Conservation (phyloP, 768 basidiomycete species). For the Albatrellus ellisii region DNA sequence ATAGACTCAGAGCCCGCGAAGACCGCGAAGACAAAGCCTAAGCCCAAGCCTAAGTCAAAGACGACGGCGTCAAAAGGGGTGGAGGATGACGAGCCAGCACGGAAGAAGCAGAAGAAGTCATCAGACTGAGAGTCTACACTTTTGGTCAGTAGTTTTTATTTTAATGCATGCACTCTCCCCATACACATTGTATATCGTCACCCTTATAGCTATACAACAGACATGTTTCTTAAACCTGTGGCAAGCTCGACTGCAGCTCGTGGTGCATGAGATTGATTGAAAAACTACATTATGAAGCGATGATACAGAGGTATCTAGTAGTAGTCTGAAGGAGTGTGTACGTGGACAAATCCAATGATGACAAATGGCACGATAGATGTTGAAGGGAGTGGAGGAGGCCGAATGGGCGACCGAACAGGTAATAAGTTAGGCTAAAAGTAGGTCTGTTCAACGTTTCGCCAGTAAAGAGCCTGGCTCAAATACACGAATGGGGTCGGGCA, state of each 20-base stretch:
- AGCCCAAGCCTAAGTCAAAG: conserved; percentile 30
- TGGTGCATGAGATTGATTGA: no score
- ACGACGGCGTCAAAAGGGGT: conserved; percentile 19
- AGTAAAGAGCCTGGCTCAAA: conserved; percentile 74
- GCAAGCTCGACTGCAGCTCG: no score
- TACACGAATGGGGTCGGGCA: conserved; percentile 24
- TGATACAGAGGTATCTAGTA: no score
- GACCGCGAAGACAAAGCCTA: conserved; percentile 28
- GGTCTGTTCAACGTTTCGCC: conserved; percentile 29
- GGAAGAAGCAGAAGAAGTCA: conserved; percentile 25
- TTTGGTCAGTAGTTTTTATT: no score
- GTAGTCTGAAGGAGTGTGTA: neutral
- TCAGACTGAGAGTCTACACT: conserved; percentile 18
- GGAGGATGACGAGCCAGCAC: conserved; percentile 18
- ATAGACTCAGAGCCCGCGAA: conserved; percentile 21
- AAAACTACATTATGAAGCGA: neutral
- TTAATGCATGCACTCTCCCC: no score
- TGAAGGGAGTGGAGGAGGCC: neutral
- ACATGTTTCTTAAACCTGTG: no score
- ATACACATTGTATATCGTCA: no score
- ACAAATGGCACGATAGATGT: neutral
- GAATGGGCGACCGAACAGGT: conserved; percentile 12
- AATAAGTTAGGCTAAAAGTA: conserved; percentile 16
- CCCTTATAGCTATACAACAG: no score
- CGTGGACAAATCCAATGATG: neutral